Evolutionary conservation across 345 rosid species (phyloP).

Genomic region (Microcos paniculata): DNA sequence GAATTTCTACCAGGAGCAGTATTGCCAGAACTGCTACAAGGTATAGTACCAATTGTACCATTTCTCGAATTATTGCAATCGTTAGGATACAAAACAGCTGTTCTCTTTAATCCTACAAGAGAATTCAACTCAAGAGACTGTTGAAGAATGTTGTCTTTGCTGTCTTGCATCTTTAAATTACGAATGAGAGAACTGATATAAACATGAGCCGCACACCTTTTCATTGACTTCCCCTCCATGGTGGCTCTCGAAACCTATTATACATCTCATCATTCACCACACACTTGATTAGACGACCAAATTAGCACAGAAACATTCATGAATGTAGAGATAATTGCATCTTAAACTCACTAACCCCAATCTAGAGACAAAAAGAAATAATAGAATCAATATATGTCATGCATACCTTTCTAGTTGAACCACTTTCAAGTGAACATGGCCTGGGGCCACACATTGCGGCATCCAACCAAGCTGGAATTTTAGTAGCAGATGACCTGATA

Average conservation of each 20-base stretch:
- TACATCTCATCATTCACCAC: slow-evolving; percentile 14
- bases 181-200: slow-evolving; percentile 61
- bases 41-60: slow-evolving; percentile 21
- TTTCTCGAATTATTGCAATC: slow-evolving; percentile 20
- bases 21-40: slow-evolving; percentile 7
- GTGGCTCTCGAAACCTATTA: slow-evolving; percentile 37
- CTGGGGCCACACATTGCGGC: slow-evolving; percentile 34
- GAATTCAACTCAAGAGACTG: slow-evolving; percentile 31
- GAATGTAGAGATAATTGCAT: neutral
- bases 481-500: slow-evolving; percentile 45
- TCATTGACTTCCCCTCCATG: slow-evolving; percentile 37
- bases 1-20: slow-evolving; percentile 21
- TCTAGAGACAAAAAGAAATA: neutral
- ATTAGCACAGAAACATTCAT: neutral
- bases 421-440: slow-evolving; percentile 28
- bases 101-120: slow-evolving; percentile 32
- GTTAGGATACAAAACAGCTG: slow-evolving; percentile 27
- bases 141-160: slow-evolving; percentile 30
- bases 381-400: neutral
- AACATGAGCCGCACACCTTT: slow-evolving; percentile 62
- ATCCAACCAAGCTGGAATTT: slow-evolving; percentile 60
- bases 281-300: slow-evolving; percentile 5
- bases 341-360: neutral
- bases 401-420: slow-evolving; percentile 41
- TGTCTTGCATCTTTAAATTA: slow-evolving; percentile 33